Conservation (phyloP, 352 stramenopile species). For the Pilasporangium apinafurcum region DNA sequence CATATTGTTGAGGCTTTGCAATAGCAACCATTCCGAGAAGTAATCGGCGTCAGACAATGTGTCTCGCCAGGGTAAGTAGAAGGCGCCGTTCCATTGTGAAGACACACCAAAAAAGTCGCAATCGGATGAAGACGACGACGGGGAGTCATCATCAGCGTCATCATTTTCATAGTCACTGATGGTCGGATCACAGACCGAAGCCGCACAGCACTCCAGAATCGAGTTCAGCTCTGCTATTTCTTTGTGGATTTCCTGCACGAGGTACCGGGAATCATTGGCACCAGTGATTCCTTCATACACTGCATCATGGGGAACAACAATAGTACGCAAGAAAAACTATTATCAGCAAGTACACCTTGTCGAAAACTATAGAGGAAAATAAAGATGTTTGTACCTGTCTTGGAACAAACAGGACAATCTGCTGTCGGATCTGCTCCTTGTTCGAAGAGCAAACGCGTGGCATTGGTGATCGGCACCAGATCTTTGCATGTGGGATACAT, state of each 20-base stretch:
- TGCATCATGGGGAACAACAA: slow-evolving; percentile 8
- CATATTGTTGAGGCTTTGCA: slow-evolving; percentile 81
- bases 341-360: too few species aligned
- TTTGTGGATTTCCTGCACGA: slow-evolving; percentile 47
- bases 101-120: slow-evolving; percentile 64
- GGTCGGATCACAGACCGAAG: slow-evolving; percentile 30
- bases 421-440: slow-evolving; percentile 65
- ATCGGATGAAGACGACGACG: background rate
- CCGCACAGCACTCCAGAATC: slow-evolving; percentile 56
- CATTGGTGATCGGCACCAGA: slow-evolving; percentile 44
- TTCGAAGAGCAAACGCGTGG: slow-evolving; percentile 61
- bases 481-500: slow-evolving; percentile 49
- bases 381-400: slow-evolving; percentile 22
- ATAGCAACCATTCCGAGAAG: slow-evolving; percentile 69
- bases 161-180: background rate
- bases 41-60: slow-evolving; percentile 61
- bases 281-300: slow-evolving; percentile 71
- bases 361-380: background rate
- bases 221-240: slow-evolving; percentile 53
- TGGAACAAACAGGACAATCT: slow-evolving; percentile 59
- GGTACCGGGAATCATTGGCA: slow-evolving; percentile 44
- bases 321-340: too few species aligned
- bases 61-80: slow-evolving; percentile 75
- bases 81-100: slow-evolving; percentile 59
- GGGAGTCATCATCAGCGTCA: background rate